These are phyloP conservation scores for Rhododendron molle DNA, from an alignment of 148 eudicot species.

Conservation along the genomic window DNA sequence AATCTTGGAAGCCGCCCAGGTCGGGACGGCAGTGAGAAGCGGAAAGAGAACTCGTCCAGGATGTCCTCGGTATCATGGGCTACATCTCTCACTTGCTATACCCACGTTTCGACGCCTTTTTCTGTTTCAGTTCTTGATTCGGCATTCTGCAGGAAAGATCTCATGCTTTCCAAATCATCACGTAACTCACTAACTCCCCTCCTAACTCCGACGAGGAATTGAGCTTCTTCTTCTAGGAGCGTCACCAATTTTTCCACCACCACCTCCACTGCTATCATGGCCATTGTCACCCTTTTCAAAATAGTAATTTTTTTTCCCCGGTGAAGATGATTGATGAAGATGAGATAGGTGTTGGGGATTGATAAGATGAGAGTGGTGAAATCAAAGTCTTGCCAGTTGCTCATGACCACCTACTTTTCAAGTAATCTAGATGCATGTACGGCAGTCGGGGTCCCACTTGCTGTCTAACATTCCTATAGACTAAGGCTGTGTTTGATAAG, in stretches of 20 bases:
- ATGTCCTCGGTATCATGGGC: conserved; percentile 7
- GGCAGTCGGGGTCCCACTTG: no score
- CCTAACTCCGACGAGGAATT: not conserved
- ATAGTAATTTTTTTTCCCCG: not conserved
- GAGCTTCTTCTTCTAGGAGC: conserved; percentile 2
- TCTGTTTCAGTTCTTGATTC: conserved; percentile 9
- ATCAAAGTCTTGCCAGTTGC: no score
- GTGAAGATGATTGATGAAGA: no score
- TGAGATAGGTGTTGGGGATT: no score
- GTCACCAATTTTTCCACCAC: not conserved
- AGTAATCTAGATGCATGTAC: no score
- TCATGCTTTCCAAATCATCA: conserved; percentile 10
- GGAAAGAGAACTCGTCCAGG: conserved; percentile 1
- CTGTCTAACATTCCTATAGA: no score
- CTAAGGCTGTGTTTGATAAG: no score
- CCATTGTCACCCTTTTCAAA: not conserved
- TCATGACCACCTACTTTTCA: no score
- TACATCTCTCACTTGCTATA: conserved; percentile 3
- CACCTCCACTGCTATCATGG: not conserved
- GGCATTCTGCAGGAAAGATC: not conserved
- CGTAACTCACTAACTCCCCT: not conserved
- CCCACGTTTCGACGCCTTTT: conserved; percentile 2
- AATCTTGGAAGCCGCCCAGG: not conserved
- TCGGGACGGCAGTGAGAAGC: not conserved
- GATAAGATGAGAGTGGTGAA: no score